Percentiles rank a stretch among this genome's conserved stretches.
phyloP scores from a whole-genome alignment of 768 basidiomycete species.

The Baorangia bicolor region DNA sequence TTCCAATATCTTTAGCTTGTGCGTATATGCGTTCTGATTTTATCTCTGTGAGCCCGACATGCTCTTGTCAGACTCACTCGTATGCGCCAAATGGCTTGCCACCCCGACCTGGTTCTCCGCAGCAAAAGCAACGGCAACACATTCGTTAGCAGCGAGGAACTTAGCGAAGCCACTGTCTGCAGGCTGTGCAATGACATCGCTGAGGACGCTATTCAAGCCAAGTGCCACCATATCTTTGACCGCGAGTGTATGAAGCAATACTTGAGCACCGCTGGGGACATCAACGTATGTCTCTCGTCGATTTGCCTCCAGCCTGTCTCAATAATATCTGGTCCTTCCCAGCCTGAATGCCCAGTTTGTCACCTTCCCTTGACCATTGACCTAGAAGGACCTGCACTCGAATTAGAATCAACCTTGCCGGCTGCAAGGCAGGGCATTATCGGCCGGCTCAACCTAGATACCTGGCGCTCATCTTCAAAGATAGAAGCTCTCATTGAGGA shows the following conservation, averaged over 20 bases:
- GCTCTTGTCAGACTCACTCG: conserved; percentile 70
- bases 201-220: conserved; percentile 94
- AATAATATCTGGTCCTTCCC: background rate
- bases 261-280: conserved; percentile 69
- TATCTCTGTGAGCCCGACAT: background rate
- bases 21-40: conserved; percentile 23
- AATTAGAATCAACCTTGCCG: conserved; percentile 60
- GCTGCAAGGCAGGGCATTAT: conserved; percentile 84
- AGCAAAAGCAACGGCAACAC: conserved; percentile 74
- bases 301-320: background rate
- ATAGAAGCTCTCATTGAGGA: conserved; percentile 97
- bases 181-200: conserved; percentile 96
- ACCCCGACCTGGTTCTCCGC: conserved; percentile 89
- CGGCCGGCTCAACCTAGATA: conserved; percentile 82
- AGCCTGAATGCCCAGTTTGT: conserved; percentile 95
- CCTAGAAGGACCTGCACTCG: conserved; percentile 90
- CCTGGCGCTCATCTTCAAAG: conserved; percentile 95
- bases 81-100: conserved; percentile 95
- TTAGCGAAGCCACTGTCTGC: conserved; percentile 81
- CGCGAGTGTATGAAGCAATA: conserved; percentile 96
- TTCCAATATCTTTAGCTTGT: conserved; percentile 86
- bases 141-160: conserved; percentile 54
- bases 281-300: conserved; percentile 44
- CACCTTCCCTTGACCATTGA: conserved; percentile 92
- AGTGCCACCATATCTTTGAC: conserved; percentile 93